Evolutionary conservation across 345 rosid genomes (phyloP).

Genomic region (Eucalyptus marginata): DNA sequence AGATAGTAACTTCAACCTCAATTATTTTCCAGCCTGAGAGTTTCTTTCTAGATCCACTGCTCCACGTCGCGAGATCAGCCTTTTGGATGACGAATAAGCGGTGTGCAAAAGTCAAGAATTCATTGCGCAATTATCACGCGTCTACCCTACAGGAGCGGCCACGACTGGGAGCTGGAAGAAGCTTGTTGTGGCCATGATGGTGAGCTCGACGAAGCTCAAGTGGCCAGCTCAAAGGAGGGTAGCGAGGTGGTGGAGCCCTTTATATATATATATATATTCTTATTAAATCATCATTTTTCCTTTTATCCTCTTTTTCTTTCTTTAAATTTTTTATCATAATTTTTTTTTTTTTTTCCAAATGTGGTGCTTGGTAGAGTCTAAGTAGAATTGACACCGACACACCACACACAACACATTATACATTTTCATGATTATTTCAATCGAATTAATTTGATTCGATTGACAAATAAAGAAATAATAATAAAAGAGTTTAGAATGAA

Average conservation of each 20-base stretch:
- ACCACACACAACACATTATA: too few relatives aligned
- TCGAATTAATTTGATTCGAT: too few relatives aligned
- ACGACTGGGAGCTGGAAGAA: not conserved
- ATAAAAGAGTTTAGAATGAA: too few relatives aligned
- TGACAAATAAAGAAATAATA: too few relatives aligned
- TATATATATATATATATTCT: too few relatives aligned
- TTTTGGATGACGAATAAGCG: not conserved
- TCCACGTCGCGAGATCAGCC: not conserved
- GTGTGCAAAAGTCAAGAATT: not conserved
- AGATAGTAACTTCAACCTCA: not conserved
- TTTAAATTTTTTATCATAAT: not conserved
- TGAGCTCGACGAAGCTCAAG: not conserved
- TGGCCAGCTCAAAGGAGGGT: not conserved
- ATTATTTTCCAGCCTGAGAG: not conserved
- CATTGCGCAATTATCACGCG: not conserved
- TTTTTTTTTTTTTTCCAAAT: not conserved
- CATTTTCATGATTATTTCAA: too few relatives aligned
- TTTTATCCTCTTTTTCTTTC: not conserved
- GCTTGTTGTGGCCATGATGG: not conserved
- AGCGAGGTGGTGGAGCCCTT: not conserved
- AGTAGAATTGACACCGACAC: rapidly evolving
- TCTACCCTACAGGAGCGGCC: not conserved
- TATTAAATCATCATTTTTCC: not conserved
- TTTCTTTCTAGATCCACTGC: not conserved
- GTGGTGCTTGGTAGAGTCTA: not conserved